Evolutionary conservation across 345 rosid species (phyloP).

Genomic region (Arabis alpina): DNA sequence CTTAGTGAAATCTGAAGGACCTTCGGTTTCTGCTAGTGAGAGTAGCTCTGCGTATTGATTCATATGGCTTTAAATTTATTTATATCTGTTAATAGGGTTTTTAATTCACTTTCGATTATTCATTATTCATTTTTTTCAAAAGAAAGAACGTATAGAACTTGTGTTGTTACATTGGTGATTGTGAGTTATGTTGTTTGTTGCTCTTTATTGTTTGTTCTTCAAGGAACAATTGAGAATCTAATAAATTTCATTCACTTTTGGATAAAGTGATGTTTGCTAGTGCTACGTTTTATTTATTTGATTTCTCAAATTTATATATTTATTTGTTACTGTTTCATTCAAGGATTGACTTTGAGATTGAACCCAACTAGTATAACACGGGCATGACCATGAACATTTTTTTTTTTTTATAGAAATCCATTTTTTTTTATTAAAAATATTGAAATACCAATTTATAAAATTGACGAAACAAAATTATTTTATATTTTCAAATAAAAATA

Average conservation of each 20-base stretch:
- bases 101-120: constrained; percentile 25
- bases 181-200: constrained; percentile 23
- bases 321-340: background rate
- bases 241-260: constrained; percentile 10
- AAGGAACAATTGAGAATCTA: constrained; percentile 22
- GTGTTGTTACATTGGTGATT: constrained; percentile 10
- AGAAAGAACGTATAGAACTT: constrained; percentile 4
- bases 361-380: no score
- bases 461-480: no score
- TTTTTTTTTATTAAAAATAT: no score
- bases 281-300: no score
- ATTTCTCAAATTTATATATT: background rate
- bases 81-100: constrained; percentile 29
- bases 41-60: constrained; percentile 55
- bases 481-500: no score
- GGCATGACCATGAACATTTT: no score
- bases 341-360: background rate
- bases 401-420: no score
- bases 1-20: constrained; percentile 63
- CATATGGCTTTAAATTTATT: no score
- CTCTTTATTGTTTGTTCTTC: constrained; percentile 34
- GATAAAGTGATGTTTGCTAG: background rate
- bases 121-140: constrained; percentile 6
- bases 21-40: constrained; percentile 65
- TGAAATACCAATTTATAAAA: no score